phyloP scores from a whole-genome alignment of 805 yeast species.

The Saccharomycopsis sp. region DNA sequence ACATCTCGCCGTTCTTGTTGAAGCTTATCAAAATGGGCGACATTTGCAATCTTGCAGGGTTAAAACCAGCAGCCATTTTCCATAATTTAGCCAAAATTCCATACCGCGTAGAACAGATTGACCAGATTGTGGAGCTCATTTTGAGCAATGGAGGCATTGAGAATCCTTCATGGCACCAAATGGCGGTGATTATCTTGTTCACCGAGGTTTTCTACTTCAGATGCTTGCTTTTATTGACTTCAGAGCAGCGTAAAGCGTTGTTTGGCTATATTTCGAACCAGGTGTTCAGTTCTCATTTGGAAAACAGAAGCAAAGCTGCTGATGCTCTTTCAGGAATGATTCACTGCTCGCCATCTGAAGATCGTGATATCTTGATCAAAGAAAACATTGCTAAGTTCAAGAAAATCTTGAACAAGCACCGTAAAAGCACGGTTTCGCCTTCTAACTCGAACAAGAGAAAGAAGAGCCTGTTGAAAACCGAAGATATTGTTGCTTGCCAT shows the following conservation, averaged over 20 bases:
- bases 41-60: constrained; percentile 63
- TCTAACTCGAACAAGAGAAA: constrained; percentile 19
- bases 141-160: constrained; percentile 32
- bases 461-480: constrained; percentile 26
- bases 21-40: constrained; percentile 64
- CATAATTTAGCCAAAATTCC: constrained; percentile 42
- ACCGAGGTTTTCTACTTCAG: constrained; percentile 66
- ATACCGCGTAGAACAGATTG: constrained; percentile 36
- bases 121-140: constrained; percentile 39
- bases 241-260: constrained; percentile 41
- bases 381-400: constrained; percentile 40
- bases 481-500: constrained; percentile 50
- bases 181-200: constrained; percentile 58
- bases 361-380: constrained; percentile 34
- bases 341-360: constrained; percentile 45
- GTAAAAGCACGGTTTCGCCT: constrained; percentile 23
- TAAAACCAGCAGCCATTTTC: constrained; percentile 47
- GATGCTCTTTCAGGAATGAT: constrained; percentile 73
- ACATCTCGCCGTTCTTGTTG: constrained; percentile 65
- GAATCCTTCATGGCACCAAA: constrained; percentile 52
- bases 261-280: constrained; percentile 46
- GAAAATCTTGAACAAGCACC: constrained; percentile 32
- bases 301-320: constrained; percentile 70
- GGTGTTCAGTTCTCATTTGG: constrained; percentile 57
- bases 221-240: constrained; percentile 50